These are phyloP conservation scores for Fraxinus nigra DNA, from an alignment of 305 asterid genomes.

Conservation along the genomic window DNA sequence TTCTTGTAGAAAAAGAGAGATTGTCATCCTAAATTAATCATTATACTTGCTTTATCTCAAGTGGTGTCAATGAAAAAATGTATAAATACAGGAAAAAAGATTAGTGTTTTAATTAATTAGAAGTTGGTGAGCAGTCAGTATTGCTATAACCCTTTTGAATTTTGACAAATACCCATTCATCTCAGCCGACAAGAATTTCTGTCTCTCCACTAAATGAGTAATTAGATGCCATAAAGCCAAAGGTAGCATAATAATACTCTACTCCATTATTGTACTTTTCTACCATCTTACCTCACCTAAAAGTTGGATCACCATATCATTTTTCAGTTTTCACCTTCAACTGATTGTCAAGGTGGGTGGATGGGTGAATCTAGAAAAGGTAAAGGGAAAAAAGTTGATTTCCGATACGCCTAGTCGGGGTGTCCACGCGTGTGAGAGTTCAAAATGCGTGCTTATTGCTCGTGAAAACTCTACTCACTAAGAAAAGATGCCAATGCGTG, in stretches of 20 bases:
- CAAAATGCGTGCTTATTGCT: neutral
- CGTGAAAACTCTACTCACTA: neutral
- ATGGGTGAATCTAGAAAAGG: too few relatives aligned
- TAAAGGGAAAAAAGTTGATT: too few relatives aligned
- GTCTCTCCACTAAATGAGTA: slow-evolving; percentile 58
- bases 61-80: slow-evolving; percentile 16
- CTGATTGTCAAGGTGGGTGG: too few relatives aligned
- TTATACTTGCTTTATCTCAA: slow-evolving; percentile 34
- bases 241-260: slow-evolving; percentile 28
- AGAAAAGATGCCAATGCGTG: neutral
- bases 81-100: slow-evolving; percentile 10
- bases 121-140: slow-evolving; percentile 78
- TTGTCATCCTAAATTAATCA: slow-evolving; percentile 44
- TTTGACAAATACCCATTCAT: slow-evolving; percentile 34
- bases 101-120: slow-evolving; percentile 22
- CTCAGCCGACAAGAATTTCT: slow-evolving; percentile 77
- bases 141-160: slow-evolving; percentile 27
- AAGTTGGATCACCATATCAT: slow-evolving; percentile 18
- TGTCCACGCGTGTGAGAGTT: too few relatives aligned
- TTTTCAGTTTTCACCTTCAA: slow-evolving; percentile 34
- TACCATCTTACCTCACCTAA: slow-evolving; percentile 30
- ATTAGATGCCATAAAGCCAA: slow-evolving; percentile 46
- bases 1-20: slow-evolving; percentile 36
- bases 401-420: too few relatives aligned
- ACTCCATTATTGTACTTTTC: slow-evolving; percentile 29